Evolutionary conservation across 2,329 filamentous ascomycete genomes (phyloP).

Genomic region (Mollisia scopiformis): DNA sequence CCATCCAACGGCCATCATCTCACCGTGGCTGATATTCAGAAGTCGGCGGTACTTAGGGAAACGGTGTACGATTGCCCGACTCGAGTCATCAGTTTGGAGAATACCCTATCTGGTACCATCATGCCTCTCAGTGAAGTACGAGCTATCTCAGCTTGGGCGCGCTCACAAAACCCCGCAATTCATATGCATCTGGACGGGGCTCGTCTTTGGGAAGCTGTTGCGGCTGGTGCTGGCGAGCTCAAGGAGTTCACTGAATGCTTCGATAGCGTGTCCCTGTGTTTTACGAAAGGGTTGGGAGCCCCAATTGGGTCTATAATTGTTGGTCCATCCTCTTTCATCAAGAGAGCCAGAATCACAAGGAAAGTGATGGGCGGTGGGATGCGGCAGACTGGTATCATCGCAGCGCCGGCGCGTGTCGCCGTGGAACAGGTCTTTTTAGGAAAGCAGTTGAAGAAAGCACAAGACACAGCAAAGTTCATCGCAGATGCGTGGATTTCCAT

Average conservation of each 20-base stretch:
- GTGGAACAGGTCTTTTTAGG: slow-evolving; percentile 78
- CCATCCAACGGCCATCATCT: slow-evolving; percentile 71
- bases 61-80: slow-evolving; percentile 82
- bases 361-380: slow-evolving; percentile 83
- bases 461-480: slow-evolving; percentile 64
- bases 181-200: slow-evolving; percentile 80
- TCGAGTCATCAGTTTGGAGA: slow-evolving; percentile 79
- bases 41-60: slow-evolving; percentile 62
- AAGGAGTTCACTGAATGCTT: slow-evolving; percentile 69
- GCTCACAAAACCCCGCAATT: slow-evolving; percentile 61
- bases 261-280: slow-evolving; percentile 76
- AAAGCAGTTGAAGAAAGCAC: slow-evolving; percentile 61
- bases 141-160: slow-evolving; percentile 72
- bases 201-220: slow-evolving; percentile 79
- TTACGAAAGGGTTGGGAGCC: slow-evolving; percentile 81
- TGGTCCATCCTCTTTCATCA: slow-evolving; percentile 55
- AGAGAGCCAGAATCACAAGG: slow-evolving; percentile 70
- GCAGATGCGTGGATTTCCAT: slow-evolving; percentile 61
- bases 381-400: slow-evolving; percentile 76
- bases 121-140: slow-evolving; percentile 73
- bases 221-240: slow-evolving; percentile 66
- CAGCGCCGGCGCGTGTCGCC: slow-evolving; percentile 73
- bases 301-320: slow-evolving; percentile 78
- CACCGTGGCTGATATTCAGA: slow-evolving; percentile 64
- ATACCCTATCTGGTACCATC: slow-evolving; percentile 78